These are phyloP conservation scores for Colletotrichum sp. DNA, from an alignment of 2,329 filamentous ascomycete species.

Conservation along the genomic window DNA sequence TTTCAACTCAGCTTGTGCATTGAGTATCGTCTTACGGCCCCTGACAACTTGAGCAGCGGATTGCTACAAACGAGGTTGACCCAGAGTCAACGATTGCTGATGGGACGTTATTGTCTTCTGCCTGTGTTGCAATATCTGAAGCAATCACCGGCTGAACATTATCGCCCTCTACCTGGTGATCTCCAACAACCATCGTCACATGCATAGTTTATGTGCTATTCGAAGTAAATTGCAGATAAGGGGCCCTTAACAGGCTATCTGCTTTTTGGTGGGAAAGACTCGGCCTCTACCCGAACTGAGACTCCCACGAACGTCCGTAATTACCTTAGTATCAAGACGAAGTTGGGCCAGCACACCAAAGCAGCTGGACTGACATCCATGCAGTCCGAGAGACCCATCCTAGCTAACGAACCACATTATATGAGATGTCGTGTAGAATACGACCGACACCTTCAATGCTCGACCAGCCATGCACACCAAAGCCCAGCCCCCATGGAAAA, in stretches of 20 bases:
- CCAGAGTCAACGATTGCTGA: not conserved
- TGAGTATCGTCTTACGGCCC: not conserved
- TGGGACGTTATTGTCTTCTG: not conserved
- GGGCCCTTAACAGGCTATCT: not conserved
- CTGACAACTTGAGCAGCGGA: not conserved
- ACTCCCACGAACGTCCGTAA: not conserved
- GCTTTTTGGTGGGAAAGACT: not conserved
- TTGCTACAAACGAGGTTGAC: not conserved
- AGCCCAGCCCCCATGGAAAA: not conserved
- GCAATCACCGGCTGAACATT: constrained; percentile 18
- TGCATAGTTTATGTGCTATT: constrained; percentile 41
- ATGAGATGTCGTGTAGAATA: not conserved
- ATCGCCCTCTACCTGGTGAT: constrained; percentile 21
- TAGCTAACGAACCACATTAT: not conserved
- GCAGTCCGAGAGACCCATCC: not conserved
- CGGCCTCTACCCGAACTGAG: not conserved
- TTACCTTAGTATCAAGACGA: not conserved
- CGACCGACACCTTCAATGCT: not conserved
- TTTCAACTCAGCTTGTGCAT: not conserved
- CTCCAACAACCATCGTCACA: constrained; percentile 32
- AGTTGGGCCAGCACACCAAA: not conserved
- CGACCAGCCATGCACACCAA: not conserved
- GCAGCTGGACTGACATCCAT: not conserved
- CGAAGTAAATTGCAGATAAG: constrained; percentile 4
- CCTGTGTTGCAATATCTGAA: not conserved